These are phyloP conservation scores for Barnettozyma pratensis DNA, from an alignment of 805 yeast species.

Conservation along the genomic window DNA sequence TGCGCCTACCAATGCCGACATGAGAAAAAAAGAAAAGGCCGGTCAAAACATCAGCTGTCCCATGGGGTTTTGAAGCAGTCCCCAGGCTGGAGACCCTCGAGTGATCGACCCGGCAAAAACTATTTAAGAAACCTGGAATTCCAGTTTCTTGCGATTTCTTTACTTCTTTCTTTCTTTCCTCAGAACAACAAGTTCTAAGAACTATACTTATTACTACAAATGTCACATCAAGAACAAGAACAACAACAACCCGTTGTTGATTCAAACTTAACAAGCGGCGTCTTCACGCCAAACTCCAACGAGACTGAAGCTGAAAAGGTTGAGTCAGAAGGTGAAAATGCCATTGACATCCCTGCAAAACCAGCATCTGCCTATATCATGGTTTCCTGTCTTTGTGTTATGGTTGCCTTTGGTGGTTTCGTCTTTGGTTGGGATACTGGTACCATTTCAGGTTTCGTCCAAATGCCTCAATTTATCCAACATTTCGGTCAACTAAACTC, in stretches of 20 bases:
- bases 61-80: conserved; percentile 1
- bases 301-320: conserved; percentile 14
- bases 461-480: conserved; percentile 44
- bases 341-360: conserved; percentile 27
- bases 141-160: background rate
- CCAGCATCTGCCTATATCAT: conserved; percentile 26
- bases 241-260: conserved; percentile 7
- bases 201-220: background rate
- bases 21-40: background rate
- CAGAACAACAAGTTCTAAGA: background rate
- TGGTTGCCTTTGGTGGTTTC: conserved; percentile 72
- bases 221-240: conserved; percentile 14
- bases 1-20: background rate
- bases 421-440: conserved; percentile 81
- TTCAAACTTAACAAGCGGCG: conserved; percentile 14
- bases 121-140: background rate
- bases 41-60: conserved; percentile 1
- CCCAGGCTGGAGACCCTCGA: background rate
- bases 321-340: conserved; percentile 8
- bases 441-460: conserved; percentile 70
- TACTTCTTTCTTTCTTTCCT: background rate
- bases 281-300: conserved; percentile 16
- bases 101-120: background rate
- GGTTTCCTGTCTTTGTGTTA: conserved; percentile 23
- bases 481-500: conserved; percentile 48